Percentiles rank a stretch among this genome's conserved stretches.
These are phyloP conservation scores for Nidularia pulvinata DNA, from an alignment of 768 basidiomycete species.

Conservation along the genomic window DNA sequence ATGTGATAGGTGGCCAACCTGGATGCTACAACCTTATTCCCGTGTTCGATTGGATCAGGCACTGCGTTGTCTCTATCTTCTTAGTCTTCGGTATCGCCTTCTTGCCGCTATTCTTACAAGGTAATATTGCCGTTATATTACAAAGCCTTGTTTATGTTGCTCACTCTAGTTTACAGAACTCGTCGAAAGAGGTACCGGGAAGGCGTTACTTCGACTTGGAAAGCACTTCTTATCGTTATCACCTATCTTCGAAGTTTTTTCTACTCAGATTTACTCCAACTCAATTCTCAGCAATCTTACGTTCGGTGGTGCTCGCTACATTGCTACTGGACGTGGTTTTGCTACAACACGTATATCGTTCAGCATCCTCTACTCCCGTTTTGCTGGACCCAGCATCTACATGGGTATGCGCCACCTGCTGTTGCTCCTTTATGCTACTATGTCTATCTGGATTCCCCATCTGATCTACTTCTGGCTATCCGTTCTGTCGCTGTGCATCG, in stretches of 20 bases:
- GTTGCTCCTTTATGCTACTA: slow-evolving; percentile 86
- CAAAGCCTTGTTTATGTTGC: neutral
- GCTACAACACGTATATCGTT: slow-evolving; percentile 97
- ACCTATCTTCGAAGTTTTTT: slow-evolving; percentile 98
- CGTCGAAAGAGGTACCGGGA: slow-evolving; percentile 94
- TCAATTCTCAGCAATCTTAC: slow-evolving; percentile 96
- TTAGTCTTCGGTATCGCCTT: slow-evolving; percentile 99
- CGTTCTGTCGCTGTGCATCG: slow-evolving; percentile 91
- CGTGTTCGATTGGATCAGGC: slow-evolving; percentile 97
- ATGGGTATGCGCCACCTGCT: slow-evolving; percentile 96
- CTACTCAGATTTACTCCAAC: slow-evolving; percentile 97
- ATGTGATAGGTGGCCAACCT: slow-evolving; percentile 80
- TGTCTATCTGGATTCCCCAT: slow-evolving; percentile 92
- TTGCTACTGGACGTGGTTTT: slow-evolving; percentile 98
- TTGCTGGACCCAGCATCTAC: slow-evolving; percentile 99
- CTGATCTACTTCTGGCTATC: slow-evolving; percentile 99
- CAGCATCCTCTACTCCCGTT: slow-evolving; percentile 96
- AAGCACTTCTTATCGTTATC: slow-evolving; percentile 98
- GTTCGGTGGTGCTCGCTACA: slow-evolving; percentile 98
- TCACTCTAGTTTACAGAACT: slow-evolving; percentile 58
- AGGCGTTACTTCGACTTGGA: slow-evolving; percentile 88
- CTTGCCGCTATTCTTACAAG: slow-evolving; percentile 95
- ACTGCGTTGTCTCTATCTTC: slow-evolving; percentile 97
- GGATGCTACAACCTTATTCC: slow-evolving; percentile 97
- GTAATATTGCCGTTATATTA: slow-evolving; percentile 30